Evolutionary conservation across 1,139 yeast species (phyloP).

Genomic region (Nadsonia starkeyi-henricii): DNA sequence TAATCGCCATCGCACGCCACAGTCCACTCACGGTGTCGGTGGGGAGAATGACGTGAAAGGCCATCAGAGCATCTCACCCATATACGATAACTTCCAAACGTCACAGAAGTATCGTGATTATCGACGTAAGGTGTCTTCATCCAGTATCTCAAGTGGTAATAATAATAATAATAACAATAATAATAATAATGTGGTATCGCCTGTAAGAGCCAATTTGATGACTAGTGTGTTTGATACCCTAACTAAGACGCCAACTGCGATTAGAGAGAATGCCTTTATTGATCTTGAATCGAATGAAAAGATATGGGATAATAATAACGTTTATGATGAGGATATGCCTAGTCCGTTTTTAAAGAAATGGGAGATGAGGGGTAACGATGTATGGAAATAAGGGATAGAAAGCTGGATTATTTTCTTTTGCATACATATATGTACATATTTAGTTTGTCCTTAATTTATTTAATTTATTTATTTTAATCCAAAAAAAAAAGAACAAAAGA

Average conservation of each 20-base stretch:
- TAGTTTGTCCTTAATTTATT: not conserved
- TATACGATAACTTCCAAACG: not conserved
- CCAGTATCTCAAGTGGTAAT: not conserved
- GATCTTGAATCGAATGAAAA: not conserved
- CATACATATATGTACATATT: not conserved
- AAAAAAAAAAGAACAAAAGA: no score
- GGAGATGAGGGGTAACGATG: slow-evolving; percentile 10
- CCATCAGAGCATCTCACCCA: not conserved
- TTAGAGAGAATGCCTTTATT: not conserved
- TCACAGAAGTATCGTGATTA: not conserved
- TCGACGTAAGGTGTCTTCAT: no score
- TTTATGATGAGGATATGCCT: slow-evolving; percentile 4
- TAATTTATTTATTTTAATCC: not conserved
- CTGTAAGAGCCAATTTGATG: not conserved
- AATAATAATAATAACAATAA: not conserved
- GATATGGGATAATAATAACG: not conserved
- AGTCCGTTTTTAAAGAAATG: slow-evolving; percentile 2
- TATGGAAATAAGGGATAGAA: not conserved
- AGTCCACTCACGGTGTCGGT: not conserved
- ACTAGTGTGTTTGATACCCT: no score
- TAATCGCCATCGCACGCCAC: not conserved
- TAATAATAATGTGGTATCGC: not conserved
- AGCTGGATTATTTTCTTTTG: not conserved
- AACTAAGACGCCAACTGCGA: no score
- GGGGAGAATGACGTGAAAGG: no score